These are phyloP conservation scores for Arthrinium phaeospermum DNA, from an alignment of 2,329 filamentous ascomycete species.

Conservation along the genomic window DNA sequence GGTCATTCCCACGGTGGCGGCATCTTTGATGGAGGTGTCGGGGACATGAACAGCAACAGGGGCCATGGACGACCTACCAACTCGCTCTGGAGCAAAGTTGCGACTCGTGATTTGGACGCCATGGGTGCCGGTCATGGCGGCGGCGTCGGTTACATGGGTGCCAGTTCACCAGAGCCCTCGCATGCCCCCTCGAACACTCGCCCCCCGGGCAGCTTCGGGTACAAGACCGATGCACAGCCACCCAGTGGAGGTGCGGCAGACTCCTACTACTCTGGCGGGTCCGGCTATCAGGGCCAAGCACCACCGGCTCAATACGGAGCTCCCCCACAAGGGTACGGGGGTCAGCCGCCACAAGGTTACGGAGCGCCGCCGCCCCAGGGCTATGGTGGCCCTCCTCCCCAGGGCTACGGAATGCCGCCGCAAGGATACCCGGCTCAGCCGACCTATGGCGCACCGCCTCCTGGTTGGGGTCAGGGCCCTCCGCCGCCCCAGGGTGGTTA, in stretches of 20 bases:
- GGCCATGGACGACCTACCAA: slow-evolving; percentile 65
- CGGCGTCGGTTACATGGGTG: slow-evolving; percentile 38
- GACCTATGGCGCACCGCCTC: slow-evolving; percentile 28
- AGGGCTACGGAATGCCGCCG: slow-evolving; percentile 32
- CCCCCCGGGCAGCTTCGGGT: slow-evolving; percentile 45
- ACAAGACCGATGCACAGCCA: slow-evolving; percentile 42
- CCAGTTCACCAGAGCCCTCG: slow-evolving; percentile 42
- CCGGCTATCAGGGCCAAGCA: slow-evolving; percentile 1
- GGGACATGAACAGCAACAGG: slow-evolving; percentile 44
- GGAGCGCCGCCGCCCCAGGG: slow-evolving; percentile 40
- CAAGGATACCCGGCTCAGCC: slow-evolving; percentile 29
- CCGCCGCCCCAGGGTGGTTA: slow-evolving; percentile 26
- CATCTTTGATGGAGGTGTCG: slow-evolving; percentile 43
- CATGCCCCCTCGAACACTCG: slow-evolving; percentile 32
- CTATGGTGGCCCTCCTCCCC: slow-evolving; percentile 30
- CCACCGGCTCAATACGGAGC: not conserved
- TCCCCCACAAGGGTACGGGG: not conserved
- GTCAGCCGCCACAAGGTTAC: slow-evolving; percentile 27
- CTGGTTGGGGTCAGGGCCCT: slow-evolving; percentile 27
- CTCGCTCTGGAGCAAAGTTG: slow-evolving; percentile 66
- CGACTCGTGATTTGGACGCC: slow-evolving; percentile 61
- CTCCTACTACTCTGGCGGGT: slow-evolving; percentile 24
- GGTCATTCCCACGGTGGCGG: slow-evolving; percentile 51
- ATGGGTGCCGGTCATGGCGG: slow-evolving; percentile 55
- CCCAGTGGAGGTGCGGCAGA: slow-evolving; percentile 29